phyloP scores from a whole-genome alignment of 345 rosid species.

The Microthlaspi erraticum region DNA sequence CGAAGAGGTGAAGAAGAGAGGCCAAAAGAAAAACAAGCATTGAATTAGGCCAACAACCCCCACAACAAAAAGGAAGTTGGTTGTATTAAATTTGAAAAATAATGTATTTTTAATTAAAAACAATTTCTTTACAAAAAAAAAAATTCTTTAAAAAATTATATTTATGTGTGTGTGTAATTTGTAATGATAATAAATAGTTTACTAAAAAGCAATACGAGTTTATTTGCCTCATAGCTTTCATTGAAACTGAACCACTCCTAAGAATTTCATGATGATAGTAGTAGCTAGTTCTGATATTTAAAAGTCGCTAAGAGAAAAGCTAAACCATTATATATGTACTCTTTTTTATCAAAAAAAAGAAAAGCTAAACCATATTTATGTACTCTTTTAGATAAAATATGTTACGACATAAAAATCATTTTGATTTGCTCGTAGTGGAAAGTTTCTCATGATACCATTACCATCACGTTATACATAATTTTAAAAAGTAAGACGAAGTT shows the following conservation, averaged over 20 bases:
- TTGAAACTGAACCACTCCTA: constrained; percentile 33
- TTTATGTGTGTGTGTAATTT: not conserved
- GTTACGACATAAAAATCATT: not conserved
- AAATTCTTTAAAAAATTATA: constrained; percentile 5
- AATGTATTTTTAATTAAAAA: not conserved
- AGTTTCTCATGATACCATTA: constrained; percentile 3
- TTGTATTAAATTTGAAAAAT: constrained; percentile 54
- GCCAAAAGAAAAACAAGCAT: constrained; percentile 49
- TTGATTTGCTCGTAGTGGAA: not conserved
- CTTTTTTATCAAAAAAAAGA: no score
- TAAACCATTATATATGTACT: not conserved
- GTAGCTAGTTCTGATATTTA: constrained; percentile 2
- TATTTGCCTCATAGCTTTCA: constrained; percentile 6
- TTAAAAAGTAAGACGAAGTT: not conserved
- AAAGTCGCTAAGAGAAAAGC: constrained; percentile 10
- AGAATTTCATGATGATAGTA: constrained; percentile 24
- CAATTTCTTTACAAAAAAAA: not conserved
- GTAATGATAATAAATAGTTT: not conserved
- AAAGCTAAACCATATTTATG: constrained; percentile 7
- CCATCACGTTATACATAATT: not conserved
- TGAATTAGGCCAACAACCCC: constrained; percentile 78
- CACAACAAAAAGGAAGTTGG: constrained; percentile 59
- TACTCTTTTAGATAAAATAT: not conserved
- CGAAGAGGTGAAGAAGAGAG: constrained; percentile 39
- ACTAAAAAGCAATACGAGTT: not conserved